Evolutionary conservation across 257 asterid species (phyloP).

Genomic region (Forsythia suspensa): DNA sequence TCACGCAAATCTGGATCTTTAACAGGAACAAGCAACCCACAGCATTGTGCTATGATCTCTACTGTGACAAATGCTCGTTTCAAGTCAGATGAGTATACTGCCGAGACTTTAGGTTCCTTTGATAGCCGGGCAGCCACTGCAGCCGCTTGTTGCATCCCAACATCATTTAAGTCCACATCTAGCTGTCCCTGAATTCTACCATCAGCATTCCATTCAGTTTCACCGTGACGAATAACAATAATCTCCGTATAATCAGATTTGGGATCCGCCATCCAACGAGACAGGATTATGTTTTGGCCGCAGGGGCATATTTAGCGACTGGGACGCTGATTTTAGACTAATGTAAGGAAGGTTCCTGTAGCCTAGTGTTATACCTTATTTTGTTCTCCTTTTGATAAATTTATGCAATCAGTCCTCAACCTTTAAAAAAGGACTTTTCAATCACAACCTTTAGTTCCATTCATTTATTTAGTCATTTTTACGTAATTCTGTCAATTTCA

Average conservation of each 20-base stretch:
- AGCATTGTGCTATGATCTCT: constrained; percentile 55
- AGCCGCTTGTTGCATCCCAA: constrained; percentile 75
- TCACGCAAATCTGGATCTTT: constrained; percentile 74
- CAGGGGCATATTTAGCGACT: no score
- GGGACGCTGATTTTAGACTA: no score
- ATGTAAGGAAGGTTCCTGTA: no score
- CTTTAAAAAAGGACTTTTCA: no score
- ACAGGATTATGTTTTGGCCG: no score
- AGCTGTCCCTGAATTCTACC: constrained; percentile 88
- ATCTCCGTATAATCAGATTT: constrained; percentile 51
- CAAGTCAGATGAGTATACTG: constrained; percentile 76
- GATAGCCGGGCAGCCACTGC: constrained; percentile 78
- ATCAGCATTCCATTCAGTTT: constrained; percentile 82
- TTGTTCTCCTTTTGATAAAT: no score
- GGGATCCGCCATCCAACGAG: no score
- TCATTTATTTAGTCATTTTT: no score
- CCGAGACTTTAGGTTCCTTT: constrained; percentile 59
- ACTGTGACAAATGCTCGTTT: constrained; percentile 80
- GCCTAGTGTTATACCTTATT: no score
- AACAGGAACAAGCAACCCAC: constrained; percentile 70
- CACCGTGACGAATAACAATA: constrained; percentile 86
- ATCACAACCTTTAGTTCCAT: no score
- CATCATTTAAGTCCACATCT: constrained; percentile 75
- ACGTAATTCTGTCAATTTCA: no score
- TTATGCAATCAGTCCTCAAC: no score